Conservation (phyloP, 73 alveolate species). For the Tetrahymena elliotti region DNA sequence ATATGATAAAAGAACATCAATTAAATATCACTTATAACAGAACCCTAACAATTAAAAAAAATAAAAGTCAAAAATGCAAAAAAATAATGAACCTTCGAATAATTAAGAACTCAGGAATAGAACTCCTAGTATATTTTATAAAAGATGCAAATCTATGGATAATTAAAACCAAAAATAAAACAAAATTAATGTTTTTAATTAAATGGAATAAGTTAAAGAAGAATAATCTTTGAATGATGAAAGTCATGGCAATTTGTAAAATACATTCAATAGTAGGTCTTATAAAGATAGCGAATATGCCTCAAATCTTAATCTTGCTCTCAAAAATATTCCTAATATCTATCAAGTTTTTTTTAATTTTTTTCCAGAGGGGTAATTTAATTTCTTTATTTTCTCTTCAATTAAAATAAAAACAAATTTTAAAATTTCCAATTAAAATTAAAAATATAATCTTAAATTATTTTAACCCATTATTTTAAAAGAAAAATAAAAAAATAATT, state of each 20-base stretch:
- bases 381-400: not conserved
- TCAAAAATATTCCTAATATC: not conserved
- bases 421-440: no score
- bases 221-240: not conserved
- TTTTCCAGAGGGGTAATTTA: not conserved
- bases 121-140: not conserved
- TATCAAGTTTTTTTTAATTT: not conserved
- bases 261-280: not conserved
- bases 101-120: not conserved
- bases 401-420: no score
- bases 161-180: not conserved
- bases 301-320: not conserved
- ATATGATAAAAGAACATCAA: not conserved
- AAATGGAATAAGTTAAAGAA: not conserved
- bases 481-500: not conserved
- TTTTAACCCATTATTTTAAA: no score
- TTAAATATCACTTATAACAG: not conserved
- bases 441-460: no score
- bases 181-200: not conserved
- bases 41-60: no score
- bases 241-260: not conserved
- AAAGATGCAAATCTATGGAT: not conserved
- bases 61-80: not conserved
- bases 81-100: not conserved
- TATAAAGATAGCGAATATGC: not conserved